phyloP scores from a whole-genome alignment of 768 basidiomycete genomes.

The Hericium alpestre region DNA sequence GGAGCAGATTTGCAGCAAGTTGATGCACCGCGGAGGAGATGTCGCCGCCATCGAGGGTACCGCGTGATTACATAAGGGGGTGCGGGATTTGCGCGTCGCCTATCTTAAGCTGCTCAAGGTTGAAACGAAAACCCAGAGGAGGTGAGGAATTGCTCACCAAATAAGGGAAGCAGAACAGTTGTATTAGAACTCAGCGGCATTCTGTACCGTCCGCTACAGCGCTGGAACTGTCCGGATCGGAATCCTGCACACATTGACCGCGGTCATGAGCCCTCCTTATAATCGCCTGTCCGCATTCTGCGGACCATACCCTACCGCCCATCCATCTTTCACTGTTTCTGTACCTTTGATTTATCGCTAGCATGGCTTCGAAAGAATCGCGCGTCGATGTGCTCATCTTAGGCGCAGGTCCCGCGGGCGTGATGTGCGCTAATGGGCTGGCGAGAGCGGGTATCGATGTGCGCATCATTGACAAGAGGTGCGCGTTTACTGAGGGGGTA shows the following conservation, averaged over 20 bases:
- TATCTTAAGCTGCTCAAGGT: no score
- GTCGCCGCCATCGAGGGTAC: no score
- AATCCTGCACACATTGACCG: background rate
- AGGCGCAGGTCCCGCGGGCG: constrained; percentile 50
- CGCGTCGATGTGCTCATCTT: constrained; percentile 50
- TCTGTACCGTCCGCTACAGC: background rate
- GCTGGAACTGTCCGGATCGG: background rate
- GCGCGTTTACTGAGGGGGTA: background rate
- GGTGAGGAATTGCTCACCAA: background rate
- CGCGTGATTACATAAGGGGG: no score
- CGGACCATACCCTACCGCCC: background rate
- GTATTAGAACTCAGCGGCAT: background rate
- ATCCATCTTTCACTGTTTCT: background rate
- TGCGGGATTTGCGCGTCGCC: no score
- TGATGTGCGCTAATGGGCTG: constrained; percentile 63
- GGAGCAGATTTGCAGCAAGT: no score
- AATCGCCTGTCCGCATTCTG: background rate
- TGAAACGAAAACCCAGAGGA: background rate
- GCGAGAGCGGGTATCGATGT: constrained; percentile 46
- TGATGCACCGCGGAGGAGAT: no score
- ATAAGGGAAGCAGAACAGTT: background rate
- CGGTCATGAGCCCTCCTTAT: background rate
- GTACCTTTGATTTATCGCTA: background rate
- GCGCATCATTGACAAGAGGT: constrained; percentile 52
- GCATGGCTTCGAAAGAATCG: constrained; percentile 20